Conservation (phyloP, 495 filamentous ascomycete genomes). For the Arthonia radiata region DNA sequence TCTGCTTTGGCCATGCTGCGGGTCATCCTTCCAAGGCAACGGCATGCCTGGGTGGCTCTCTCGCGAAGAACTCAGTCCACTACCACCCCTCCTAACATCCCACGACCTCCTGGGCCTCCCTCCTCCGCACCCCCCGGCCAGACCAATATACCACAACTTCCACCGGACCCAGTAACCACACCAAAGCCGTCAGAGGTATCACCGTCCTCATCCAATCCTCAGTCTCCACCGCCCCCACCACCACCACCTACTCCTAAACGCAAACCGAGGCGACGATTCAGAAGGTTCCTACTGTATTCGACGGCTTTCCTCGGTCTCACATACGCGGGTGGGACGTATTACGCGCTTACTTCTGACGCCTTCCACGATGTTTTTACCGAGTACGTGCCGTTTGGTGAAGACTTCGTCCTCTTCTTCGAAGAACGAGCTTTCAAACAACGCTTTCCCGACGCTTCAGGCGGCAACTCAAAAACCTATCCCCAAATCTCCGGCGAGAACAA, state of each 20-base stretch:
- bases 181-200: conserved; percentile 5
- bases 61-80: no score
- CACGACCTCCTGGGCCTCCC: no score
- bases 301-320: conserved; percentile 45
- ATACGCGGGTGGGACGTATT: conserved; percentile 74
- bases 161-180: conserved; percentile 8
- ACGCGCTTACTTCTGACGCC: conserved; percentile 80
- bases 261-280: conserved; percentile 55
- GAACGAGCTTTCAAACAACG: conserved; percentile 81
- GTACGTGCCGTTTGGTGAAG: conserved; percentile 85
- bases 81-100: no score
- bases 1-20: no score
- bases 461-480: conserved; percentile 21
- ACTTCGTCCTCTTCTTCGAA: conserved; percentile 89
- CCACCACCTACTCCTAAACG: conserved; percentile 16
- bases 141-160: no score
- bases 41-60: no score
- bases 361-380: conserved; percentile 99
- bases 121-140: no score
- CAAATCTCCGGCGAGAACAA: conserved; percentile 28
- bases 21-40: no score
- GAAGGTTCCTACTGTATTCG: conserved; percentile 46
- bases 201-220: no score
- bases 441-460: conserved; percentile 46
- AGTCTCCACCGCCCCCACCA: conserved; percentile 20